phyloP scores from a whole-genome alignment of 345 rosid species.

The Ceriops decandra region DNA sequence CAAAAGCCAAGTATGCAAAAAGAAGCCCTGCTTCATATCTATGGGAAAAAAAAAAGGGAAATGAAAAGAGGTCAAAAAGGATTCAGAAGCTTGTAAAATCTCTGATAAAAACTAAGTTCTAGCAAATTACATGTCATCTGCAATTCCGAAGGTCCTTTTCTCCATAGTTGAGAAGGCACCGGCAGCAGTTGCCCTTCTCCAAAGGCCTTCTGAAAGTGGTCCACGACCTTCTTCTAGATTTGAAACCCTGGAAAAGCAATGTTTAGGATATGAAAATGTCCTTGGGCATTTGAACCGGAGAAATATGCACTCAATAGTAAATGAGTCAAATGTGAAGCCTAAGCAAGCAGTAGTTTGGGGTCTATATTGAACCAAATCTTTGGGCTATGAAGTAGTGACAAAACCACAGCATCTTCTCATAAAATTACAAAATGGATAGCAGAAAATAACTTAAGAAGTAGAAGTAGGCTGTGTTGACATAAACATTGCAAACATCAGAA shows the following conservation, averaged over 20 bases:
- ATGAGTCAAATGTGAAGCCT: not conserved
- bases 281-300: not conserved
- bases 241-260: slow-evolving; percentile 44
- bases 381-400: no score
- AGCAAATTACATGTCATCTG: slow-evolving; percentile 78
- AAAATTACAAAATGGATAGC: no score
- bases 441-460: no score
- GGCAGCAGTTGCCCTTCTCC: slow-evolving; percentile 86
- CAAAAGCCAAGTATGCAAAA: slow-evolving; percentile 87
- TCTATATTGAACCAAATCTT: no score
- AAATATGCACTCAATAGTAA: not conserved
- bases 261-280: slow-evolving; percentile 12
- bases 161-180: slow-evolving; percentile 71
- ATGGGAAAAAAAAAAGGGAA: slow-evolving; percentile 23
- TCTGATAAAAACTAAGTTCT: slow-evolving; percentile 6
- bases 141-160: slow-evolving; percentile 86
- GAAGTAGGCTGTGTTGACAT: no score
- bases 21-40: slow-evolving; percentile 97
- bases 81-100: not conserved
- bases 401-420: no score
- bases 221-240: slow-evolving; percentile 48
- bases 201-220: slow-evolving; percentile 66
- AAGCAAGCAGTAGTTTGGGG: not conserved
- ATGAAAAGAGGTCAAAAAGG: not conserved
- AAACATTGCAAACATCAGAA: no score